Evolutionary conservation across 2,329 filamentous ascomycete species (phyloP).

Genomic region (Aspergillus ruber): DNA sequence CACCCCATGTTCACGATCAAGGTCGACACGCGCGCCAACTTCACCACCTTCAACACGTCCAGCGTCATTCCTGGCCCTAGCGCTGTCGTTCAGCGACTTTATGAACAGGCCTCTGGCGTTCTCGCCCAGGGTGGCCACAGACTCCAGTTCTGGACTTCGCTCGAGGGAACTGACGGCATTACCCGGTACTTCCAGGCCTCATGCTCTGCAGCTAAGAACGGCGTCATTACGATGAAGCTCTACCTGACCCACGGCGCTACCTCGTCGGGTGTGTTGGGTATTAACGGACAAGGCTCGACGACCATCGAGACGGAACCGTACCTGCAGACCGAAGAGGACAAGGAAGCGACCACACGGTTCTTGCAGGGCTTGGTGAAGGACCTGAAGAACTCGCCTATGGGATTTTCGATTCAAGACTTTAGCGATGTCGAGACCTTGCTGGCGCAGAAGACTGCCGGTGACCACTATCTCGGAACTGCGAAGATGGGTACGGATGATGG

Average conservation of each 20-base stretch:
- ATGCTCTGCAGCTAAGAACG: constrained; percentile 9
- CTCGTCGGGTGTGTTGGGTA: constrained; percentile 12
- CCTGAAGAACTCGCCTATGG: constrained; percentile 7
- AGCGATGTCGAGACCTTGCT: constrained; percentile 9
- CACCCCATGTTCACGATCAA: constrained; percentile 15
- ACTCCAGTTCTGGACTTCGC: constrained; percentile 17
- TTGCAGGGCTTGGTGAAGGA: constrained; percentile 8
- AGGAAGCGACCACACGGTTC: constrained; percentile 9
- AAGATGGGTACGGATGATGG: constrained; percentile 57
- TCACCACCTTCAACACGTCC: constrained; percentile 12
- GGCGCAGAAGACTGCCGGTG: constrained; percentile 40
- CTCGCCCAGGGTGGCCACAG: constrained; percentile 14
- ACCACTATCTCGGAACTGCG: constrained; percentile 46
- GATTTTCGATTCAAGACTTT: constrained; percentile 10
- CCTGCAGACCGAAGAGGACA: constrained; percentile 11
- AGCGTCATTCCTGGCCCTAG: constrained; percentile 6
- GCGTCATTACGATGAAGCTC: constrained; percentile 13
- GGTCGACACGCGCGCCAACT: constrained; percentile 12
- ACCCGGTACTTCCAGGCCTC: constrained; percentile 18
- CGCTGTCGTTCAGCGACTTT: constrained; percentile 5
- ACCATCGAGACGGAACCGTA: constrained; percentile 9
- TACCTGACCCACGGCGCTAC: constrained; percentile 17
- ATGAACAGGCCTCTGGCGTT: constrained; percentile 8
- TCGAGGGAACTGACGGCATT: constrained; percentile 9
- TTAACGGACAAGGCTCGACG: constrained; percentile 9